Base-by-base conservation (phyloP, 176 grass and related monocot species). In the Triticum timopheevii region DNA sequence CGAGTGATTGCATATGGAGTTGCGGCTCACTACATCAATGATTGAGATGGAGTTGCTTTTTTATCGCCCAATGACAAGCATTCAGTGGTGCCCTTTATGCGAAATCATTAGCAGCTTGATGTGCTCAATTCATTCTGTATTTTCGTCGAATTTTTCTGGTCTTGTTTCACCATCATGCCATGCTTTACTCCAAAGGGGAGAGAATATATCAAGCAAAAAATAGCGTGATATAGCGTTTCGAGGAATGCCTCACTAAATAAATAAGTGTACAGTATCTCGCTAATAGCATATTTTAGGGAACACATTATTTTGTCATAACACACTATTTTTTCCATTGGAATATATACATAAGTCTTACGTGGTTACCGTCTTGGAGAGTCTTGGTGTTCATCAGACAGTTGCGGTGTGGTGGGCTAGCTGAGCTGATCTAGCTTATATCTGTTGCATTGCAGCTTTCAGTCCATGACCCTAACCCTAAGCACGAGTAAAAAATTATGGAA, bases 401-500 rank as follows among this genome's bases (percentile, higher is more conserved):
- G 71, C 47, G 71, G 45, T 74, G 71, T 74, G 40, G 72, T 25
- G 42, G 72, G 72, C 42, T 75, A 75, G 44, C 72, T 75, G 73
- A 76, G 44, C 73, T 76, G 73, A 52, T 50, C 42, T 50, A 50
- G 8, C 23, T 3, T 75, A 16, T 76, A 16, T 76, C 15, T 52
- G 73, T 52, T 76, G 73, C 44, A 19, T 30, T 76, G 73, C 73
- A 52, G 44, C 73, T 52, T 76, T 76, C 73, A 52, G 44, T 30
- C 4, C 25, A 52, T 50, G 73, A 10, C 44, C 15, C 44, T 10
- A 19, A 76, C 44, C 15, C 44, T 10, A 19, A 76, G 44, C 73
- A 76, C 0, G 68, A 84, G 49, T 77, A 88, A 59, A 88, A 59
- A 85, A 44, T 64, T 64, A 91, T 77, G 90, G 76, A 54, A 33